A percentile compares a stretch with the other conserved stretches of the same genome.
Evolutionary conservation across 148 eudicot genomes (phyloP).

Genomic region (Cornus kousa): DNA sequence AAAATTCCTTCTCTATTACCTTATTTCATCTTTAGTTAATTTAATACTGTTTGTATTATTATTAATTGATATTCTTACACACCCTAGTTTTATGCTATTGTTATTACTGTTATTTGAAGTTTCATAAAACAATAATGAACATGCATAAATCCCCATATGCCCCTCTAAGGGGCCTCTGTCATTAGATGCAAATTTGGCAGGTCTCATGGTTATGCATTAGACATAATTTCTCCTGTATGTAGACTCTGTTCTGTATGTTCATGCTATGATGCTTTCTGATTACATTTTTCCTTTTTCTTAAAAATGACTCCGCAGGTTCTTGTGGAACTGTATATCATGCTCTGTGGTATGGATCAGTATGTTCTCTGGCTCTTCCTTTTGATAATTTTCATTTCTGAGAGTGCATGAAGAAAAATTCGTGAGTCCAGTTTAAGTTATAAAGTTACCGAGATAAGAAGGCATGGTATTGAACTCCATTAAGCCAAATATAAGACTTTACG

Average conservation of each 20-base stretch:
- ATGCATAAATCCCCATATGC: slow-evolving; percentile 6
- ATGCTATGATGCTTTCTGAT: background rate
- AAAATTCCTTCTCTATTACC: background rate
- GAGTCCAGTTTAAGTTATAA: background rate
- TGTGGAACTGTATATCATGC: slow-evolving; percentile 99
- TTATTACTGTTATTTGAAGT: background rate
- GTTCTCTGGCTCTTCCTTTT: slow-evolving; percentile 36
- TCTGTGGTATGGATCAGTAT: slow-evolving; percentile 97
- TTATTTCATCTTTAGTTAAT: background rate
- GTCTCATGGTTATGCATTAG: background rate
- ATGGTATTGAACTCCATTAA: background rate
- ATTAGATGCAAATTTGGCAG: background rate
- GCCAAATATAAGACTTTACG: background rate
- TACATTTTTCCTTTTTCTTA: background rate
- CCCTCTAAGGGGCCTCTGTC: background rate
- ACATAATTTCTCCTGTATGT: background rate
- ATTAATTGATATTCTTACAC: background rate
- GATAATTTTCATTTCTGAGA: background rate
- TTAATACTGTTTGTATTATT: background rate
- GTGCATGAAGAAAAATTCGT: background rate
- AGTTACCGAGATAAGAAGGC: background rate
- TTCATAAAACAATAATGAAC: background rate
- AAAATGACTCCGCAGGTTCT: slow-evolving; percentile 61
- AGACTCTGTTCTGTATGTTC: background rate
- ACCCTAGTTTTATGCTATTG: background rate